These are phyloP conservation scores for Zygosaccharomyces pseudobailii DNA, from an alignment of 1,139 yeast species.

Conservation along the genomic window DNA sequence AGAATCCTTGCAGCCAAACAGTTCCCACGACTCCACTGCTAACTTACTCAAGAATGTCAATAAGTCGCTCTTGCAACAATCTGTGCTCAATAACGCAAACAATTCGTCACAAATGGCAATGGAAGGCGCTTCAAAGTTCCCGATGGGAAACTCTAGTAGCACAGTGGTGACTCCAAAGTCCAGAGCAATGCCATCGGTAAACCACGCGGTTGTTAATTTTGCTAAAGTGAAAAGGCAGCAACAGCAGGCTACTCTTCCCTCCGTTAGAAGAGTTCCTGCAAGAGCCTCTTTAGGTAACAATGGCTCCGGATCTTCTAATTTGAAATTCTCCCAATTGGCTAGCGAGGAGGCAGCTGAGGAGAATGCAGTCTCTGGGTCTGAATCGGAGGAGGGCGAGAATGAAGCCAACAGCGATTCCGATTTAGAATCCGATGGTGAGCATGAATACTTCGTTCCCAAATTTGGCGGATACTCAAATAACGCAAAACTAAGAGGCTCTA, in stretches of 20 bases:
- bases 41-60: slow-evolving; percentile 27
- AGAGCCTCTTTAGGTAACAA: slow-evolving; percentile 15
- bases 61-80: slow-evolving; percentile 26
- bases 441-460: slow-evolving; percentile 48
- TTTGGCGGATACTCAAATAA: slow-evolving; percentile 69
- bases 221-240: slow-evolving; percentile 28
- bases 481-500: slow-evolving; percentile 35
- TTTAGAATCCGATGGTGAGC: slow-evolving; percentile 19
- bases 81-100: slow-evolving; percentile 19
- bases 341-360: slow-evolving; percentile 6
- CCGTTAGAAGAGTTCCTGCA: slow-evolving; percentile 31
- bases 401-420: slow-evolving; percentile 21
- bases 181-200: slow-evolving; percentile 28
- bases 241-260: slow-evolving; percentile 24
- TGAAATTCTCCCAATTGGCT: slow-evolving; percentile 17
- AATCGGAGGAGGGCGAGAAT: slow-evolving; percentile 7
- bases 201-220: slow-evolving; percentile 28
- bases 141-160: slow-evolving; percentile 13
- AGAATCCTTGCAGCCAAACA: slow-evolving; percentile 3
- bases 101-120: slow-evolving; percentile 11
- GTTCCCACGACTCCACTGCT: slow-evolving; percentile 18
- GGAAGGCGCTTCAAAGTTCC: slow-evolving; percentile 18
- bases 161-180: slow-evolving; percentile 33
- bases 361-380: slow-evolving; percentile 11
- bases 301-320: slow-evolving; percentile 13